Conservation (phyloP, 1,284 basidiomycete species). For the Pisolithus thermaeus region DNA sequence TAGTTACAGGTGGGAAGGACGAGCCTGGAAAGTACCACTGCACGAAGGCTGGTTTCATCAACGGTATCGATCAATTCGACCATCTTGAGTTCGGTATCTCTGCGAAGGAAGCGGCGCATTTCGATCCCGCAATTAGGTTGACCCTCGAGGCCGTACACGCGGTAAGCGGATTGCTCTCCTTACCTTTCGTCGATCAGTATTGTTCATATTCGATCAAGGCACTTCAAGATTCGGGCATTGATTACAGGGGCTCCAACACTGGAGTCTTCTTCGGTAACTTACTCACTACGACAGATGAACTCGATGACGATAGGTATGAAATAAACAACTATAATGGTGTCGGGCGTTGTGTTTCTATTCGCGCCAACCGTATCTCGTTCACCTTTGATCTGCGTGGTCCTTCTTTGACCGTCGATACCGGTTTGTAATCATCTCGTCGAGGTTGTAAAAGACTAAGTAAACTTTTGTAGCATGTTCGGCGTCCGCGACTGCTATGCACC, state of each 20-base stretch:
- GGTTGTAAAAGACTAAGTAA: background rate
- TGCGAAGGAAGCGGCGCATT: slow-evolving; percentile 18
- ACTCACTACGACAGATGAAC: slow-evolving; percentile 22
- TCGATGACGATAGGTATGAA: slow-evolving; percentile 24
- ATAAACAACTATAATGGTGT: slow-evolving; percentile 22
- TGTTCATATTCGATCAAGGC: slow-evolving; percentile 10
- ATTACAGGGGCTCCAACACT: slow-evolving; percentile 29
- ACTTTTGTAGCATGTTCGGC: slow-evolving; percentile 35
- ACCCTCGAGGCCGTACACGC: slow-evolving; percentile 21
- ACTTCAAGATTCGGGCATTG: slow-evolving; percentile 28
- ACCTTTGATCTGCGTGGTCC: slow-evolving; percentile 43
- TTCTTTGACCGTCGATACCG: slow-evolving; percentile 45
- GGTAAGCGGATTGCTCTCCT: slow-evolving; percentile 6
- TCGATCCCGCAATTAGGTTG: slow-evolving; percentile 23
- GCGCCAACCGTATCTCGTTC: slow-evolving; percentile 44
- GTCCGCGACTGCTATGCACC: slow-evolving; percentile 39
- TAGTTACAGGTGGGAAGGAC: slow-evolving; percentile 16
- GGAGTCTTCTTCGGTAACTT: slow-evolving; percentile 28
- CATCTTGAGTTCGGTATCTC: slow-evolving; percentile 30
- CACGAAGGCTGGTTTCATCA: slow-evolving; percentile 27
- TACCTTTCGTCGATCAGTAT: background rate
- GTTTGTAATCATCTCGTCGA: slow-evolving; percentile 11
- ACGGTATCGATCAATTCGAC: slow-evolving; percentile 25
- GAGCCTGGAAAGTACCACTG: slow-evolving; percentile 25
- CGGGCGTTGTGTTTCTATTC: slow-evolving; percentile 25